phyloP scores from a whole-genome alignment of 176 grass and related monocot species.

The Urochloa ruziziensis region DNA sequence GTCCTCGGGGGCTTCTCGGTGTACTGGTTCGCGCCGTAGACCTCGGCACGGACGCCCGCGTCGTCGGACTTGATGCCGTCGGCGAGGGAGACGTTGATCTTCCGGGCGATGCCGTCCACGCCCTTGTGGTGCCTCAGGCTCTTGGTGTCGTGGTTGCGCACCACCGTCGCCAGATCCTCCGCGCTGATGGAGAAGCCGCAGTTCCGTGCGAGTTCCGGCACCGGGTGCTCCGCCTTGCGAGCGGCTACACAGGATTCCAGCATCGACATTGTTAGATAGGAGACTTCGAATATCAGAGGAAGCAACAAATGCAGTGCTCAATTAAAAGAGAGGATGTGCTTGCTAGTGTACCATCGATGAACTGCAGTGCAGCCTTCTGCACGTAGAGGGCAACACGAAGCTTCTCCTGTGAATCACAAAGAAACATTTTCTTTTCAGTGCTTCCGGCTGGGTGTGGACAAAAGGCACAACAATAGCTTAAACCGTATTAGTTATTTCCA shows the following conservation, averaged over 20 bases:
- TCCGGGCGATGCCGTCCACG: slow-evolving; percentile 58
- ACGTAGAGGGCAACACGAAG: slow-evolving; percentile 84
- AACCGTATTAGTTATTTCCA: not conserved
- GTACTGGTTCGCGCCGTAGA: slow-evolving; percentile 80
- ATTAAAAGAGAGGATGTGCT: not conserved
- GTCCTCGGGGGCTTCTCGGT: slow-evolving; percentile 73
- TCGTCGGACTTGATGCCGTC: slow-evolving; percentile 63
- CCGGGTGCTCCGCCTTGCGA: slow-evolving; percentile 52
- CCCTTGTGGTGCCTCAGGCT: slow-evolving; percentile 57
- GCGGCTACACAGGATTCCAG: slow-evolving; percentile 37
- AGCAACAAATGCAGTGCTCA: not conserved
- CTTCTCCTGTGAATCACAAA: slow-evolving; percentile 62
- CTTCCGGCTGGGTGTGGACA: not conserved
- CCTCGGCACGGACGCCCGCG: slow-evolving; percentile 45
- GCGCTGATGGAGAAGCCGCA: slow-evolving; percentile 70
- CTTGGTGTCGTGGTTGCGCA: slow-evolving; percentile 68
- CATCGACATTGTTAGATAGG: slow-evolving; percentile 28
- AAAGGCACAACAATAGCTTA: not conserved
- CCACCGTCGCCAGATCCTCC: slow-evolving; percentile 75
- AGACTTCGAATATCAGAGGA: not conserved
- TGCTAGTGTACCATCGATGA: slow-evolving; percentile 68
- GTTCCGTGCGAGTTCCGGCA: slow-evolving; percentile 63
- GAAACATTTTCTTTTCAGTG: slow-evolving; percentile 15
- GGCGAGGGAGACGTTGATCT: slow-evolving; percentile 63
- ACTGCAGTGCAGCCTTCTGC: slow-evolving; percentile 85